These are phyloP conservation scores for Sarocladiaceae sp. DNA, from an alignment of 2,329 filamentous ascomycete species.

Conservation along the genomic window DNA sequence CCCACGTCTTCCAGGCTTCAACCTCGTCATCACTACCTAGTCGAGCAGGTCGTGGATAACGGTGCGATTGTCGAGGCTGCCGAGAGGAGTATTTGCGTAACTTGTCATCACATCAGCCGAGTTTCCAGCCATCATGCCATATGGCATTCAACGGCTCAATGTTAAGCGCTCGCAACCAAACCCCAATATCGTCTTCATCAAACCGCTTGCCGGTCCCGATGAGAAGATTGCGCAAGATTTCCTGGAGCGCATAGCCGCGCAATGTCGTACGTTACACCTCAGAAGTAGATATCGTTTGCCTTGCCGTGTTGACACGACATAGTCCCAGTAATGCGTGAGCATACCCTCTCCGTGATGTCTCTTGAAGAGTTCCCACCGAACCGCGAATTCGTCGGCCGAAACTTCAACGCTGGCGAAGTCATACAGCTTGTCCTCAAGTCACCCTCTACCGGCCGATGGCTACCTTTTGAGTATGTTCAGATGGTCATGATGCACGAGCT, in stretches of 20 bases:
- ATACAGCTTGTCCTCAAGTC: constrained; percentile 78
- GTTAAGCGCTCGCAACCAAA: constrained; percentile 69
- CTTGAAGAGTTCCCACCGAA: constrained; percentile 81
- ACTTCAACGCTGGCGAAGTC: constrained; percentile 85
- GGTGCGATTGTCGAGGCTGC: too few species aligned
- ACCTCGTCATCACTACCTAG: neutral
- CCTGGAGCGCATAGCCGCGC: constrained; percentile 70
- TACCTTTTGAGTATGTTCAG: constrained; percentile 77
- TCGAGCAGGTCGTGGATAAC: too few species aligned
- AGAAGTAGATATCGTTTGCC: neutral
- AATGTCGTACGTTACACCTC: constrained; percentile 51
- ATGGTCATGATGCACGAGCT: constrained; percentile 96
- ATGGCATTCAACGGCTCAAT: constrained; percentile 75
- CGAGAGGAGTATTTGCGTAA: too few species aligned
- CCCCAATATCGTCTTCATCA: constrained; percentile 76
- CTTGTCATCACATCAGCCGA: too few species aligned
- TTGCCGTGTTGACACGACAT: neutral
- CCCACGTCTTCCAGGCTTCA: neutral
- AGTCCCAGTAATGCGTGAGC: constrained; percentile 64
- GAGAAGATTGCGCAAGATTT: constrained; percentile 61
- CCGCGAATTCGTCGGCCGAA: constrained; percentile 75
- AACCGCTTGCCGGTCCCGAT: constrained; percentile 61
- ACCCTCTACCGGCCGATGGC: constrained; percentile 58
- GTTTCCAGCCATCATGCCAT: constrained; percentile 60
- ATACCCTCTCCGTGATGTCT: constrained; percentile 58